Evolutionary conservation across 83 land plant species (phyloP), one percentile per base, ranked within the genome.

Genomic region (Diphasiastrum complanatum): DNA sequence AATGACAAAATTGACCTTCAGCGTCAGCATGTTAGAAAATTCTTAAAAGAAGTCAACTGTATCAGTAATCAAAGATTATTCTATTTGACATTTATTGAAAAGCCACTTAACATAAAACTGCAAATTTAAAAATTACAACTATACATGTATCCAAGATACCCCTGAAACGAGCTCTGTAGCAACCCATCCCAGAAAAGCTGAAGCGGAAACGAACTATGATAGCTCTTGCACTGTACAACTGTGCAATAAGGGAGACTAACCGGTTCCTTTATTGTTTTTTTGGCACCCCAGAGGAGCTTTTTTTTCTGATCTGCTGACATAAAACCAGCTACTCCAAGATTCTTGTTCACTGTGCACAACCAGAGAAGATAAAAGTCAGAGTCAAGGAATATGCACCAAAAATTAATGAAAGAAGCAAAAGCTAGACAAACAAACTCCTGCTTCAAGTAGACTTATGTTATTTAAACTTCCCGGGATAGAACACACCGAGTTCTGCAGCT

Each of bases 221-320:
- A n/a, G 1, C 19, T 18, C n/a, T n/a, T n/a, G n/a, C n/a, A n/a
- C n/a, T n/a, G n/a, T n/a, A n/a, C 33, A 20, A 18, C 29, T 48
- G 16, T 28, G 28, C n/a, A 33, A 52, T 25, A 20, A 61, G 50
- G 61, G 32, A 1, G 6, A 16, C 27, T 81, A 83, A n/a, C 89
- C 81, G 79, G 85, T 63, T 75, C 87, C 38, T 61, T 55, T 6
- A 78, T n/a, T 1, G 78, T 60, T 75, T 88, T 83, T 51, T 92
- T 92, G 70, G 59, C 81, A 19, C 95, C 95, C 98, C 96, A 92
- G 22, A 92, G 67, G 28, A 92, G 80, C 76, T 85, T 88, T 72
- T 92, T 92, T 76, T 92, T 88, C 72, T 88, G 85, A 41, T 92
- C 98, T 64, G 91, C 71, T 38, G 98, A 73, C 82, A 91, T 52